These are phyloP conservation scores for Diaporthe eres DNA, from an alignment of 2,329 filamentous ascomycete genomes.

Conservation along the genomic window DNA sequence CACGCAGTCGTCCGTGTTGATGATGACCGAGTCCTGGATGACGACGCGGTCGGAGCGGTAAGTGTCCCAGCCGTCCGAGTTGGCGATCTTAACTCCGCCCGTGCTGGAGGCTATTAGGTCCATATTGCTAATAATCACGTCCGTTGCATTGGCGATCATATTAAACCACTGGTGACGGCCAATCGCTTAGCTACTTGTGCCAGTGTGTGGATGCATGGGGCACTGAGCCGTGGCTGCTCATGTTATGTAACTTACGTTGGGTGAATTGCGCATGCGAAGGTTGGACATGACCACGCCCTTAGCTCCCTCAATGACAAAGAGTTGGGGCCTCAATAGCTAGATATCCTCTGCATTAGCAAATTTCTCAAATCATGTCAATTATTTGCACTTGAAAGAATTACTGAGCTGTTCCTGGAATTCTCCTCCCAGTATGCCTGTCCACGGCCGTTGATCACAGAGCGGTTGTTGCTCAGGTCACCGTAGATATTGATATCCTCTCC, in stretches of 20 bases:
- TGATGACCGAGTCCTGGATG: slow-evolving; percentile 53
- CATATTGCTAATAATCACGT: slow-evolving; percentile 67
- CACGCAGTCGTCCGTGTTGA: slow-evolving; percentile 61
- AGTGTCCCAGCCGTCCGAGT: slow-evolving; percentile 60
- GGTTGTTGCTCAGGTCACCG: slow-evolving; percentile 53
- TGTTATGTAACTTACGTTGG: slow-evolving; percentile 53
- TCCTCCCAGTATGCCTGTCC: slow-evolving; percentile 69
- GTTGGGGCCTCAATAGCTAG: slow-evolving; percentile 62
- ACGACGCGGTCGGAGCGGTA: slow-evolving; percentile 55
- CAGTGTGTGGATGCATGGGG: background rate
- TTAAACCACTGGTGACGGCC: slow-evolving; percentile 60
- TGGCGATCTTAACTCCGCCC: slow-evolving; percentile 61
- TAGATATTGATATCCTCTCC: slow-evolving; percentile 72
- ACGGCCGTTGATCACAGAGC: slow-evolving; percentile 69
- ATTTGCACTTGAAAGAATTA: slow-evolving; percentile 44
- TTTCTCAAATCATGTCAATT: background rate
- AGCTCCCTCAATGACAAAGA: slow-evolving; percentile 67
- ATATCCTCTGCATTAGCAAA: background rate
- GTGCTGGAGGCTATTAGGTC: slow-evolving; percentile 58
- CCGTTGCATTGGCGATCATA: slow-evolving; percentile 65
- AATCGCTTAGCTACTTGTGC: background rate
- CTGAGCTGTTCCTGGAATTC: slow-evolving; percentile 63
- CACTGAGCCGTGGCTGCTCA: background rate
- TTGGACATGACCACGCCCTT: slow-evolving; percentile 64
- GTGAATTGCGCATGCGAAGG: slow-evolving; percentile 67